These are phyloP conservation scores for Malus asiatica DNA, from an alignment of 306 rosid genomes.

Conservation along the genomic window DNA sequence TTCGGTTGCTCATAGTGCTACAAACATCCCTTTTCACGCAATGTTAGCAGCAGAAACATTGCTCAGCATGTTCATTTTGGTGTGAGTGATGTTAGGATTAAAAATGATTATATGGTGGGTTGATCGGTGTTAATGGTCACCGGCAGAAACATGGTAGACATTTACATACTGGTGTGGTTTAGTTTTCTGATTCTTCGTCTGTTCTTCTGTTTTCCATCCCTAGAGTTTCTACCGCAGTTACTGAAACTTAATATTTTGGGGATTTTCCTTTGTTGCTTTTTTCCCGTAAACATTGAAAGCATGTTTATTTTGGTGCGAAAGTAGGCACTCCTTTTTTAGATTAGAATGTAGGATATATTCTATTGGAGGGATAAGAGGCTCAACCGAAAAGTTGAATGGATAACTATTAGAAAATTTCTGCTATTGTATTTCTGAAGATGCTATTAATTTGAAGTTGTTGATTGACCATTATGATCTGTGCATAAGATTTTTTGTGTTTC, in stretches of 20 bases:
- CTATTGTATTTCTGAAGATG: background rate
- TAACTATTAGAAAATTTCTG: background rate
- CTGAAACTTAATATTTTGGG: background rate
- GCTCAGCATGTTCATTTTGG: background rate
- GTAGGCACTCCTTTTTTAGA: background rate
- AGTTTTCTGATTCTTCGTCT: background rate
- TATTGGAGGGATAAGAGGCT: background rate
- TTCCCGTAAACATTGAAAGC: background rate
- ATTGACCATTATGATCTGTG: background rate
- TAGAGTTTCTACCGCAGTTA: background rate
- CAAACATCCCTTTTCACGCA: background rate
- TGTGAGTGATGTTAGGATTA: background rate
- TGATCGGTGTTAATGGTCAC: background rate
- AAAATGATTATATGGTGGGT: background rate
- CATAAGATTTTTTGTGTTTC: background rate
- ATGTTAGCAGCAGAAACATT: background rate
- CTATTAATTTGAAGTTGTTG: background rate
- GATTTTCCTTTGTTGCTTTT: background rate
- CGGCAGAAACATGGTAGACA: background rate
- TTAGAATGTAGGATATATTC: background rate
- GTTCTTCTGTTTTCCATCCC: background rate
- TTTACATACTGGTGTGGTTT: background rate
- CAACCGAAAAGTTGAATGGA: background rate
- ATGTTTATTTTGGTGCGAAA: background rate
- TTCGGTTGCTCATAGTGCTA: background rate